Percentiles rank a stretch among this genome's conserved stretches.
phyloP scores from a whole-genome alignment of 257 asterid genomes.

The Gynochthodes officinalis region DNA sequence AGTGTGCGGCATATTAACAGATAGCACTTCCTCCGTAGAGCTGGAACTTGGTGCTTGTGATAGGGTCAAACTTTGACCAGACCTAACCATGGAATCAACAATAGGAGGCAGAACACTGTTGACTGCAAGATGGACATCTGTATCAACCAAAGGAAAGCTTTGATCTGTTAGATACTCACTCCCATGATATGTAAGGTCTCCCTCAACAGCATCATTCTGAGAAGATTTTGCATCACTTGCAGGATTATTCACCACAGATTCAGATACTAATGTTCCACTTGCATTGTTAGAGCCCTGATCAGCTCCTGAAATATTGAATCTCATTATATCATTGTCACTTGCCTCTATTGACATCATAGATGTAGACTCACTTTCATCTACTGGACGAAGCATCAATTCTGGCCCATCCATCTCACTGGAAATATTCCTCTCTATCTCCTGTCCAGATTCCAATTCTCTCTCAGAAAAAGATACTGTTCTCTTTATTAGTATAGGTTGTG shows the following conservation, averaged over 20 bases:
- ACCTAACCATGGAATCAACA: slow-evolving; percentile 10
- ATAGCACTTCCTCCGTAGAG: slow-evolving; percentile 16
- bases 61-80: slow-evolving; percentile 25
- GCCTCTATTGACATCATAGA: slow-evolving; percentile 20
- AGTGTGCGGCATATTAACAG: slow-evolving; percentile 18
- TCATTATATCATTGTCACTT: slow-evolving; percentile 24
- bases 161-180: slow-evolving; percentile 20
- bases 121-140: slow-evolving; percentile 17
- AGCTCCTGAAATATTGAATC: slow-evolving; percentile 22
- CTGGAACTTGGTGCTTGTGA: slow-evolving; percentile 20
- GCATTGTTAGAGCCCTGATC: slow-evolving; percentile 22
- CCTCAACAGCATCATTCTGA: slow-evolving; percentile 24
- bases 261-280: slow-evolving; percentile 23
- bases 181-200: slow-evolving; percentile 18
- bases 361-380: slow-evolving; percentile 27
- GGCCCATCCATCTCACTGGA: slow-evolving; percentile 22
- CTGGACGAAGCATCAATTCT: slow-evolving; percentile 20
- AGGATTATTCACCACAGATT: slow-evolving; percentile 10
- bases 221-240: slow-evolving; percentile 17
- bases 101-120: slow-evolving; percentile 1
- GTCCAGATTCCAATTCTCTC: slow-evolving; percentile 32
- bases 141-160: slow-evolving; percentile 28
- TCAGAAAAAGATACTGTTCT: slow-evolving; percentile 33
- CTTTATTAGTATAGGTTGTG: slow-evolving; percentile 33
- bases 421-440: slow-evolving; percentile 23